Base-by-base conservation (phyloP, 768 basidiomycete genomes). In the Leccinum obscurum region DNA sequence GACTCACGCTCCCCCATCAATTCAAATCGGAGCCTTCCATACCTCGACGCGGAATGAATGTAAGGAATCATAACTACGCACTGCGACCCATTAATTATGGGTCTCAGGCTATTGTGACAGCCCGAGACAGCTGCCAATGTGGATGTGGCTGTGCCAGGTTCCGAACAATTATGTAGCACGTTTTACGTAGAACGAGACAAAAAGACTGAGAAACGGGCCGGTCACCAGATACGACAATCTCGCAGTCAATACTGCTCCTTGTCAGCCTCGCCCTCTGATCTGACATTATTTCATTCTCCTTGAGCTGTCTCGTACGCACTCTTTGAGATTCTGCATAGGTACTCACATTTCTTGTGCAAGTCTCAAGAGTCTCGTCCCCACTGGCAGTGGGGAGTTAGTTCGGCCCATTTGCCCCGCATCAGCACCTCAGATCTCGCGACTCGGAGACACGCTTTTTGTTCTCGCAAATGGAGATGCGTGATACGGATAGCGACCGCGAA, bases 381-480 rank as follows among this genome's bases (percentile, higher is more conserved):
- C 9, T 2, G 9, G 30, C 30, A 32, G 30, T 22, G 44, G 11
- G 54, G 56, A 3, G 15, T 55, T 60, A 55, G 14, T 22, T 46
- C 56, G 51, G 46, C 52, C 41, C 13, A 11, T 50, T 4, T 14
- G 9, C 34, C 26, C 26, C 46, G 32, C 26, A 52, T 28, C 32
- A 35, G 32, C 51, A 8, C 20, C 44, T 63, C 34, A 10, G 9
- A 32, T 50, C 34, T 60, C 20, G 22, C 46, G 35, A 56, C 35
- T 35, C 26, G 28, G n/a, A n/a, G n/a, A 3, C 28, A 20, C n/a
- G 22, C 63, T 58, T 70, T 65, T 72, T 71, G 67, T 69, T 61
- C 49, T 63, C 49, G 54, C 48, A 54, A 55, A 65, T 66, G 57
- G 63, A 54, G 46, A 51, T 41, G 37, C 55, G 20, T 46, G 48